Base-by-base conservation (phyloP, 306 rosid species). In the Quercus berberidifolia region DNA sequence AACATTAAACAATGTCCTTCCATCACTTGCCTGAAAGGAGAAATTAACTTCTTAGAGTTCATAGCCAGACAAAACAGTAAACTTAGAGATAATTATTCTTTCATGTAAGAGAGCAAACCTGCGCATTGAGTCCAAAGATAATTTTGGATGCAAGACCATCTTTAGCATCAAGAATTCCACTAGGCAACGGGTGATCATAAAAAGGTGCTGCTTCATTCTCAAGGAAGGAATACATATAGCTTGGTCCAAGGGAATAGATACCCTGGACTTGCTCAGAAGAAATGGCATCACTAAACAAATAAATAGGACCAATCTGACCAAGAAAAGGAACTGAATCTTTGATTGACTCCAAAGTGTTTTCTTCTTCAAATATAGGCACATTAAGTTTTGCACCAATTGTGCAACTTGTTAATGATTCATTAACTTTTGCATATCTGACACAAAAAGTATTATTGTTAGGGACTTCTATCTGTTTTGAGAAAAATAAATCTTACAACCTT, bases 141-240 rank as follows among this genome's bases (percentile, higher is more conserved):
- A 92, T 90, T 90, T 86, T 95, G 58, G 95, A 90, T 57, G 97
- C 90, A 80, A 95, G 97, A 71, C 94, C 92, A 75, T 95, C 99
- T 85, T 91, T 95, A 21, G 85, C 88, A 90, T 92, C 91, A 80
- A 92, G 94, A 87, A 95, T 89, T 64, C 92, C 98, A 76, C 90
- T 90, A 41, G 92, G 91, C 73, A 89, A 76, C 41, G 83, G 89
- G 81, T 88, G 92, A 60, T 91, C 96, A 78, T 80, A 86, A 69
- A 90, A 85, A 23, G 92, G 86, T 67, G 91, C 84, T 31, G 93
- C 90, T 84, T 95, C 99, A 83, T 86, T 91, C 80, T 92, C 97
- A 82, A 92, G 97, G 86, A 95, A 92, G 4, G 96, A 90, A 84
- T 92, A 95, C 98, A 95, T 95, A 87, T 95, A 95, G 81, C 97